Evolutionary conservation across 331 rosid genomes (phyloP).

Genomic region (Quercus tomentella): DNA sequence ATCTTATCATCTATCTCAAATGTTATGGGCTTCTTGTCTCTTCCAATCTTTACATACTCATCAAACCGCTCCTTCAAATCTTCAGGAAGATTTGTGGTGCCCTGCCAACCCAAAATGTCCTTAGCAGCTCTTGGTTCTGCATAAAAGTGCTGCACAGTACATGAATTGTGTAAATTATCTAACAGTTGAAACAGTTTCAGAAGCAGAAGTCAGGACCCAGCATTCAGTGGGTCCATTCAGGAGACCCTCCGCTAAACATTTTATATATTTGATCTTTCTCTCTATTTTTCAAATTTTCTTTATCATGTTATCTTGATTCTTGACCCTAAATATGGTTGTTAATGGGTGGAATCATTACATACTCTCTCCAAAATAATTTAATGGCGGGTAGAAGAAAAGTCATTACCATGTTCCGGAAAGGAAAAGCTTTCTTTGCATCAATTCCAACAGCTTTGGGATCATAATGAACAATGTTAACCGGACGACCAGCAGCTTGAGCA

Average conservation of each 20-base stretch:
- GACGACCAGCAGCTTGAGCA: constrained; percentile 85
- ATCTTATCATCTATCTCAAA: constrained; percentile 92
- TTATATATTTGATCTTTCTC: not conserved
- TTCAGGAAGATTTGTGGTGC: constrained; percentile 64
- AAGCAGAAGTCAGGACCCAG: not conserved
- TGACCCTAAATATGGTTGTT: not conserved
- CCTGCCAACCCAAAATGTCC: constrained; percentile 71
- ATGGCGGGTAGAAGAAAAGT: not conserved
- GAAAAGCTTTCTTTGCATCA: constrained; percentile 94
- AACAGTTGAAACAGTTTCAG: not conserved
- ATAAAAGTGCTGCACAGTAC: constrained; percentile 76
- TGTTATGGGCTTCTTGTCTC: constrained; percentile 76
- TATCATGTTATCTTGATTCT: not conserved
- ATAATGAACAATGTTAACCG: constrained; percentile 68
- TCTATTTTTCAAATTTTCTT: not conserved
- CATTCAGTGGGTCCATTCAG: not conserved
- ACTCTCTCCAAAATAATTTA: not conserved
- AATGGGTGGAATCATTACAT: not conserved
- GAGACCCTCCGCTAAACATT: too few species aligned
- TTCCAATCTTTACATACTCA: constrained; percentile 86
- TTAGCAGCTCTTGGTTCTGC: constrained; percentile 96
- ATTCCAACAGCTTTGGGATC: constrained; percentile 83
- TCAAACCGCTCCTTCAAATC: constrained; percentile 80
- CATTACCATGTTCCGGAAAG: constrained; percentile 69
- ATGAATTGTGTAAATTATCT: not conserved